Base-by-base conservation (phyloP, 495 filamentous ascomycete genomes). In the Penicillium paxilli region DNA sequence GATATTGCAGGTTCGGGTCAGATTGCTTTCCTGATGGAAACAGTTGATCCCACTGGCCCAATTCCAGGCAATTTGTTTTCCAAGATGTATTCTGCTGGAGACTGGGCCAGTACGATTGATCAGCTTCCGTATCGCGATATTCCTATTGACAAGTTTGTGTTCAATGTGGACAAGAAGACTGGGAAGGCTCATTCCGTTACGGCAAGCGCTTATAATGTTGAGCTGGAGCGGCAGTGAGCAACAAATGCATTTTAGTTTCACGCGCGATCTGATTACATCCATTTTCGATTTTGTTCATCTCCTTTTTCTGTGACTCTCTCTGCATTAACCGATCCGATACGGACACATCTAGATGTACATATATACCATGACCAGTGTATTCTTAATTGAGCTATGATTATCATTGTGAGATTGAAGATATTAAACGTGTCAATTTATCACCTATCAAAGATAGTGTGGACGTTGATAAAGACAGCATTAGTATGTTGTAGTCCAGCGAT, bases 131-230 rank as follows among this genome's bases (percentile, higher is more conserved):
- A 69, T 47, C 63, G 53, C 11, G 67, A 62, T 9, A 32, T 63
- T 17, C 58, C 59, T 17, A 44, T 65, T 17, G 58, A 59, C 21
- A 55, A 68, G 14, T 70, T 74, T 48, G 62, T 74, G 5, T 74
- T 76, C 61, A 60, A 73, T 24, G 51, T 71, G 12, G 59, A 65
- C 30, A 51, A 49, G 16, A 40, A 66, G 28, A 46, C 33, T 5
- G 68, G 72, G 5, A 62, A 55, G 32, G 72, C 68, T 25, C 42
- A 48, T 47, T 58, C 58, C 2, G 62, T 71, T 26, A 68, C 47
- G 25, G 52, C 66, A 5, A 32, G 26, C 37, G 56, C 56, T n/a
- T 58, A 58, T 32, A 37, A 49, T 5, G 30, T 54, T 24, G 47
- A 54, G 30, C 24, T 58, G 46, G 23, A 16, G 26, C 47, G 26